Percentiles rank a stretch among this genome's conserved stretches.
These are phyloP conservation scores for Microglena sp. DNA, from an alignment of 139 green algal genomes.

Conservation along the genomic window DNA sequence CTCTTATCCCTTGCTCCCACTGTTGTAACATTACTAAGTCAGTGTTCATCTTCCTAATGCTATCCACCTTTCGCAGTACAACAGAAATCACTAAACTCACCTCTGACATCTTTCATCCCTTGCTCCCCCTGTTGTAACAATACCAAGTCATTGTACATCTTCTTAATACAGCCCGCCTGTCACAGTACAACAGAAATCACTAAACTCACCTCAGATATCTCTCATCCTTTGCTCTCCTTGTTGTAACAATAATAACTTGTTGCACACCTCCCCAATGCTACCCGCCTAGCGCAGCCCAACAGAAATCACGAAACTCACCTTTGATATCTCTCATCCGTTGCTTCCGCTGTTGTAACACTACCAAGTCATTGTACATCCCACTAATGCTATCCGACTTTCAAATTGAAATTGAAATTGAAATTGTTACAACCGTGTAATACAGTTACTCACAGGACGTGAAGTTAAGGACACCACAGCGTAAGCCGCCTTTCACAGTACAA, in stretches of 20 bases:
- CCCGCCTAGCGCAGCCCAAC: too few relatives aligned
- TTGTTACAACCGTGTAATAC: too few relatives aligned
- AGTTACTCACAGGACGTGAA: too few relatives aligned
- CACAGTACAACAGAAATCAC: not conserved
- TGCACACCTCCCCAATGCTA: conserved; percentile 9
- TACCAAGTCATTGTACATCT: conserved; percentile 17
- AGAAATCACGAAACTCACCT: conserved; percentile 27
- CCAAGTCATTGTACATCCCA: conserved; percentile 17
- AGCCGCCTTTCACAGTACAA: not conserved
- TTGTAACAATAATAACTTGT: conserved; percentile 14
- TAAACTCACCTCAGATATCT: conserved; percentile 67
- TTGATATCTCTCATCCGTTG: conserved; percentile 72
- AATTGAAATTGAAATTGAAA: too few relatives aligned
- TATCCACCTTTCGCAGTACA: too few relatives aligned
- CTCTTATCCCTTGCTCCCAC: too few relatives aligned
- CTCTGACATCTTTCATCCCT: conserved; percentile 75
- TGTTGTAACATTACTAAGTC: not conserved
- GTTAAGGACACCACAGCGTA: too few relatives aligned
- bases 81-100: conserved; percentile 21
- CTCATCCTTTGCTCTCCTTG: conserved; percentile 37
- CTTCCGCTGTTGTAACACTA: not conserved
- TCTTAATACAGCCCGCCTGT: conserved; percentile 5
- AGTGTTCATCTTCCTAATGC: not conserved
- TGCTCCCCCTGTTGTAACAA: not conserved
- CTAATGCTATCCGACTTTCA: conserved; percentile 2